Evolutionary conservation across 2,329 filamentous ascomycete genomes (phyloP), one percentile per base, ranked within the genome.

Genomic region (Samsoniella hepiali): DNA sequence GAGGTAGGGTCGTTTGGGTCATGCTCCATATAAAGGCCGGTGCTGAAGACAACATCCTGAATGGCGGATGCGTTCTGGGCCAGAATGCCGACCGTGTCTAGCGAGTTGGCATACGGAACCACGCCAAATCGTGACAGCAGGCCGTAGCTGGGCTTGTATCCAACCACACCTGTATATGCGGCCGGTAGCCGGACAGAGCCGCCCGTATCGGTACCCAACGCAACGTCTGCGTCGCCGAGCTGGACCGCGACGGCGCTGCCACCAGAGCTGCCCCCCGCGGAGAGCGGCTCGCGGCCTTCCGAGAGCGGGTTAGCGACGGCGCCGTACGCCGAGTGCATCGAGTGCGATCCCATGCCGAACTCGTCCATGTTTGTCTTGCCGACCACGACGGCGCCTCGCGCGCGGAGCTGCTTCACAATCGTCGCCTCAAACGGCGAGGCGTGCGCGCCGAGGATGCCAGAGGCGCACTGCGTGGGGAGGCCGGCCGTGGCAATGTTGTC

Each of bases 361-460:
- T 96, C 95, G 76, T 98, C 95, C 81, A 98, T 87, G 73, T 96
- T 97, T 2, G 92, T 93, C 76, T 97, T 97, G 7, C 89, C 90
- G 1, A 88, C 81, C 2, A 94, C 74, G 6, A 83, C 74, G 6
- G 86, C 87, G 49, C 89, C 90, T 5, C 84, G 81, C 34, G 79
- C 73, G 63, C 84, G 83, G 40, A 97, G 81, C 69, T 88, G 84
- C 58, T 82, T 78, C 40, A 96, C 86, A 22, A 97, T 88, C 9
- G 91, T 94, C 22, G 94, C 92, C 72, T 93, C 86, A 75, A 90
- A 94, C 4, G 93, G 91, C 65, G 90, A 92, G 42, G 75, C 78
- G 75, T 93, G 91, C 65, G 79, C 80, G n/a, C 81, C 73, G 47
- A 98, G 84, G 62, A 92, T 90, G 27, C 79, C 79, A 2, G 94